Evolutionary conservation across 164 flowering plant genomes (phyloP).

Genomic region (Cinnamomum chago): DNA sequence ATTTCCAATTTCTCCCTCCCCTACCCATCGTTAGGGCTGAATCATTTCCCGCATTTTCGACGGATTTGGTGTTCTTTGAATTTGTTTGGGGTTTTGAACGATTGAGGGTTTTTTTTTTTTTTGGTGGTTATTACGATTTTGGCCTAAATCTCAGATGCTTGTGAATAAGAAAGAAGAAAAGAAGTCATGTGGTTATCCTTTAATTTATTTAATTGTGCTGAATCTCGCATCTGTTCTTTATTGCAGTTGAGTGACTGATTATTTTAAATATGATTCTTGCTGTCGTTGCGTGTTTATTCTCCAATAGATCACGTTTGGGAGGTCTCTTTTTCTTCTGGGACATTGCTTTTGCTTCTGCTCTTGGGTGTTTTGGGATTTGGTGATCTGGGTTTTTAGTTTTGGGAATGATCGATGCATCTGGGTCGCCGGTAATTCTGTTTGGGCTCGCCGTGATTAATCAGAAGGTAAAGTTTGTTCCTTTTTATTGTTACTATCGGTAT

Average conservation of each 20-base stretch:
- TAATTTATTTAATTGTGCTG: not conserved
- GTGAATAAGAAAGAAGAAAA: not conserved
- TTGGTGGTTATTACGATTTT: not conserved
- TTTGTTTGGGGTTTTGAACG: no score
- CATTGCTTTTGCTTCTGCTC: not conserved
- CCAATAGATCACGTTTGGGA: not conserved
- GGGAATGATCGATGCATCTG: not conserved
- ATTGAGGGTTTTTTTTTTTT: not conserved
- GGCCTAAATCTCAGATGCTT: not conserved
- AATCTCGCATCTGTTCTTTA: not conserved
- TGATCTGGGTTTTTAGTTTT: not conserved
- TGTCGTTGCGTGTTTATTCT: not conserved
- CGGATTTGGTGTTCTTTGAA: no score
- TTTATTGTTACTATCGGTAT: not conserved
- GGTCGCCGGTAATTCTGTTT: not conserved
- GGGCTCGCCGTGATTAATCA: not conserved
- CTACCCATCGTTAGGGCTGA: not conserved
- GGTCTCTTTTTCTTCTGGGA: not conserved
- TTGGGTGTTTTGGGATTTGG: not conserved
- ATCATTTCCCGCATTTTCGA: no score
- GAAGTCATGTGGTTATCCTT: not conserved
- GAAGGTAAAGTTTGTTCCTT: not conserved
- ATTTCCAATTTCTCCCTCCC: not conserved
- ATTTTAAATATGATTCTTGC: not conserved
- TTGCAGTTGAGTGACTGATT: not conserved